Evolutionary conservation across 495 filamentous ascomycete genomes (phyloP).

Genomic region (Xylaria telfairii): DNA sequence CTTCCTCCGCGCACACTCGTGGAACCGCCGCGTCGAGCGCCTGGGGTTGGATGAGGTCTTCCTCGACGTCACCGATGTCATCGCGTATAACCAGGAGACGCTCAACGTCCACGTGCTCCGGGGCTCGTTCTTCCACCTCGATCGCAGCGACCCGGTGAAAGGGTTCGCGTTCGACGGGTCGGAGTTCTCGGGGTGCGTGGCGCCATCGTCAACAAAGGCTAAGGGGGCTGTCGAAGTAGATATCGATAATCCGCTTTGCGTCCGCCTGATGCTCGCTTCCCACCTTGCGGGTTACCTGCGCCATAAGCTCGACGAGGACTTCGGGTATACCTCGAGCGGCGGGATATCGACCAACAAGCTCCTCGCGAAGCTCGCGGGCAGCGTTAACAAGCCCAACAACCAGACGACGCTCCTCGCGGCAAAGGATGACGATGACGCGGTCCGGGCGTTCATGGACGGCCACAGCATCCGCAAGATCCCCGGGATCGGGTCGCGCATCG

Average conservation of each 20-base stretch:
- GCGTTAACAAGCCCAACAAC: conserved; percentile 80
- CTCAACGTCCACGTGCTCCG: conserved; percentile 69
- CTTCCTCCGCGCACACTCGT: conserved; percentile 71
- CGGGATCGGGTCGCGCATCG: conserved; percentile 81
- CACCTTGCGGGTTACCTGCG: conserved; percentile 79
- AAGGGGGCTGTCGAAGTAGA: neutral
- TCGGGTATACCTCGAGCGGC: conserved; percentile 85
- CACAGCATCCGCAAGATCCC: conserved; percentile 84
- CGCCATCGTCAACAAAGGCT: conserved; percentile 20
- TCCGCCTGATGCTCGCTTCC: conserved; percentile 69
- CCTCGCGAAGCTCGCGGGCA: conserved; percentile 83
- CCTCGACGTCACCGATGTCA: conserved; percentile 80
- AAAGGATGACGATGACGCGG: conserved; percentile 47
- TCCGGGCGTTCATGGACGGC: conserved; percentile 71
- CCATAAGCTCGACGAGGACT: conserved; percentile 71
- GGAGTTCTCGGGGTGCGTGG: conserved; percentile 46
- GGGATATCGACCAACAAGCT: conserved; percentile 87
- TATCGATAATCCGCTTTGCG: conserved; percentile 44
- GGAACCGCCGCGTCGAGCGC: conserved; percentile 76
- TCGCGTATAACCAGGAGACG: conserved; percentile 76
- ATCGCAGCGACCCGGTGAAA: conserved; percentile 71
- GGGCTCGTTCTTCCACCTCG: conserved; percentile 82
- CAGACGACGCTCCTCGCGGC: conserved; percentile 83
- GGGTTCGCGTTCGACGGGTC: conserved; percentile 83
- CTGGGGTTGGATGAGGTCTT: conserved; percentile 86